Conservation (phyloP, 2,329 filamentous ascomycete species). For the Ophiostoma ulmi region DNA sequence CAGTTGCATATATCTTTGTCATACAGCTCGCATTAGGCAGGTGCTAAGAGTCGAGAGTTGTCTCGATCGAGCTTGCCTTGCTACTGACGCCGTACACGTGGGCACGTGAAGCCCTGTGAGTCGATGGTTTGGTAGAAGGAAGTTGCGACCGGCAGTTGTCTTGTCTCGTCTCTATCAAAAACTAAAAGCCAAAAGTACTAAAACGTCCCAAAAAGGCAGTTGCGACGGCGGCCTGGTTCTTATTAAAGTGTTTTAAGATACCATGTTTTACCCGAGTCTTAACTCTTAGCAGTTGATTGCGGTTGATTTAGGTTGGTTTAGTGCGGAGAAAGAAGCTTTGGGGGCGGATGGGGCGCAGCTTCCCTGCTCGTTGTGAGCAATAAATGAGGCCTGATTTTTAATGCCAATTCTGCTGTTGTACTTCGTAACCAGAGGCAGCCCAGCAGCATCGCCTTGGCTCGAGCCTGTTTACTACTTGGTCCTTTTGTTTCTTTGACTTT, state of each 20-base stretch:
- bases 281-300: background rate
- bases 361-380: background rate
- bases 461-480: background rate
- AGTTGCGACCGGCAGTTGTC: background rate
- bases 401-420: background rate
- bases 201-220: background rate
- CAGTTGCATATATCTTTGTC: background rate
- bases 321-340: slow-evolving; percentile 17
- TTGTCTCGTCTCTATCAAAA: background rate
- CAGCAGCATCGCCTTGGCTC: background rate
- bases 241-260: too few relatives aligned
- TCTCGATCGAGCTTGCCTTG: background rate
- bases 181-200: background rate
- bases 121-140: background rate
- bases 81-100: slow-evolving; percentile 16
- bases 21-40: background rate
- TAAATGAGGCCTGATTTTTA: background rate
- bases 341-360: background rate
- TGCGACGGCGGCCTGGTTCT: background rate
- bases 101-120: slow-evolving; percentile 16
- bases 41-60: background rate
- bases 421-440: background rate
- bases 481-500: background rate
- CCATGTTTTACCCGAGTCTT: background rate
- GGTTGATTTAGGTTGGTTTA: background rate